phyloP scores from a whole-genome alignment of 176 grass and related monocot genomes.

The Carex pumila region DNA sequence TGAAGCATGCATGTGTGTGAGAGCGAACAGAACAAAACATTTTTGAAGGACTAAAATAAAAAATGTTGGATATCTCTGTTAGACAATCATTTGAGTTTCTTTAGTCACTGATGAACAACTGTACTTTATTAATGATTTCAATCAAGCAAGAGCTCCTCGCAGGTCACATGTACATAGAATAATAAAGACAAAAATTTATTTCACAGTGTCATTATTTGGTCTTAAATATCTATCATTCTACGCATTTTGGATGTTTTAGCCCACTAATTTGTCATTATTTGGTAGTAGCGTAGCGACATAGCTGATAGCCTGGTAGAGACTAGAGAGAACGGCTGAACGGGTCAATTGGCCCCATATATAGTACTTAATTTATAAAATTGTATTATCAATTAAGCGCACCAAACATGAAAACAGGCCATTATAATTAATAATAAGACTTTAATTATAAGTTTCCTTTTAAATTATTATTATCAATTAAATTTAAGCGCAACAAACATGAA shows the following conservation, averaged over 20 bases:
- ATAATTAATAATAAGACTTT: background rate
- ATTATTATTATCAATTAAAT: background rate
- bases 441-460: background rate
- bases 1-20: background rate
- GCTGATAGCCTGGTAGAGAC: background rate
- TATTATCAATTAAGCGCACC: too few relatives aligned
- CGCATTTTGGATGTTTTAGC: background rate
- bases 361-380: background rate
- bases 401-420: background rate
- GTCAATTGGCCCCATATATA: background rate
- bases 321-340: background rate
- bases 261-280: constrained; percentile 1
- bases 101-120: background rate
- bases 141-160: background rate
- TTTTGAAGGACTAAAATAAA: background rate
- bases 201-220: background rate
- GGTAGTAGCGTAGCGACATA: background rate
- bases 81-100: background rate
- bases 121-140: background rate
- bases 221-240: background rate
- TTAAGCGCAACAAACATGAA: background rate
- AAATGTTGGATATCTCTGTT: too few relatives aligned
- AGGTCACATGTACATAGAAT: background rate
- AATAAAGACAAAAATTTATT: background rate
- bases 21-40: background rate